Conservation (phyloP, 345 rosid genomes). For the Aurinia saxatilis region DNA sequence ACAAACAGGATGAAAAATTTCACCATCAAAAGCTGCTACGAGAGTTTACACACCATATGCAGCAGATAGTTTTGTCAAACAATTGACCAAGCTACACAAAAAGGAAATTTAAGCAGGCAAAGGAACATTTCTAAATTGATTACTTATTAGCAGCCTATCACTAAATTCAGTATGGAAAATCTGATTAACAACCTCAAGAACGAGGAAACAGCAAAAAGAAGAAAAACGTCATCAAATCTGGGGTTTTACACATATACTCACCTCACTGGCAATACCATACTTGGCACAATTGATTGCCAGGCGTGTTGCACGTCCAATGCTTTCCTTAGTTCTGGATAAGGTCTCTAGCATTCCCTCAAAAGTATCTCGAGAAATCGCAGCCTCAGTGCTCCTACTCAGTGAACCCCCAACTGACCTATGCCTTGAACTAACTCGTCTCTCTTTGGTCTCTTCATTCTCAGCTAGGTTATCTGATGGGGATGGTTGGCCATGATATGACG, state of each 20-base stretch:
- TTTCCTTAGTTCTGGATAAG: conserved; percentile 90
- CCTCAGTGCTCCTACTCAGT: conserved; percentile 80
- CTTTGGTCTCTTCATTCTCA: conserved; percentile 60
- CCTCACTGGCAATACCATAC: conserved; percentile 93
- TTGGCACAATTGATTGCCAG: conserved; percentile 95
- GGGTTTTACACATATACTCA: conserved; percentile 24
- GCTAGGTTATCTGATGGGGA: conserved; percentile 31
- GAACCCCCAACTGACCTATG: conserved; percentile 55
- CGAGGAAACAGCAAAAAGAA: neutral
- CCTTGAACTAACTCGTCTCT: conserved; percentile 55
- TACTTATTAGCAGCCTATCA: conserved; percentile 9
- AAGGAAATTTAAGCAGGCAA: neutral
- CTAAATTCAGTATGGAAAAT: neutral
- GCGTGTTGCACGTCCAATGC: conserved; percentile 96
- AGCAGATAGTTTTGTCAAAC: neutral
- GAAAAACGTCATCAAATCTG: neutral
- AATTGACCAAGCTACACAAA: neutral
- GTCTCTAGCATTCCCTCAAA: conserved; percentile 99
- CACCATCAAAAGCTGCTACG: neutral
- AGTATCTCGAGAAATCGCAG: conserved; percentile 92
- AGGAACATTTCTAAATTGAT: neutral
- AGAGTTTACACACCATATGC: conserved; percentile 1
- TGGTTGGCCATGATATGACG: conserved; percentile 41
- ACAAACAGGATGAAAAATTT: conserved; percentile 9
- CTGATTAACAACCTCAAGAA: conserved; percentile 1